Evolutionary conservation across 768 basidiomycete genomes (phyloP), one percentile per base, ranked within the genome.

Genomic region (Tylopilus plumbeoviolaceoides): DNA sequence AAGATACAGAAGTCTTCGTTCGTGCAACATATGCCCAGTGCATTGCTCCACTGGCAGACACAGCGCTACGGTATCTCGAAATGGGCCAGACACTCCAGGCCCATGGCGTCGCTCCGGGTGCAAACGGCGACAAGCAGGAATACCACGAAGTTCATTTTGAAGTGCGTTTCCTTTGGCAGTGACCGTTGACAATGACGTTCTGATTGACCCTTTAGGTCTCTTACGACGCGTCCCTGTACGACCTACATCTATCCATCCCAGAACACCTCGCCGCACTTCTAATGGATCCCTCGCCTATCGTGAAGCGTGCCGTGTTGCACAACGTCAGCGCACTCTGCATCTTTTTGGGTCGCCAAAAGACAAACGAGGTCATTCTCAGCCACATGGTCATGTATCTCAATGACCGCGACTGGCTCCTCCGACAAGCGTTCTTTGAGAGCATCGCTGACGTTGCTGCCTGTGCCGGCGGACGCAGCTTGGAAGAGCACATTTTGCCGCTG

Each of bases 401-500:
- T 61, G 91, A 95, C 62, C 77, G 91, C 17, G 95, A 98, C 66
- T 98, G 97, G 95, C 71, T 88, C 15, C 71, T 98, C 47, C 81
- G 97, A 2, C 83, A 85, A 62, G 90, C 91, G 0, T 99, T 98
- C 70, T 97, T 98, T 63, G 94, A 95, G 65, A 89, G 89, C 54
- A 92, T 97, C 27, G 91, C 98, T 18, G 94, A 92, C 55, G 93
- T 99, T 1, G 95, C 95, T 6, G 90, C 89, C 0, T 95, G 91
- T 71, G 91, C 95, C 4, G 95, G 95, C 1, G 87, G 89, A 28
- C 75, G 87, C 53, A 95, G 91, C 59, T 65, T 98, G 60, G 97
- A 98, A 64, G 94, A 98, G 61, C 98, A 98, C 61, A 95, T 98
- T 48, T 66, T 97, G n/a, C 97, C 97, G 0, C 69, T 99, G 53